These are phyloP conservation scores for Ogataea haglerorum DNA, from an alignment of 805 yeast species.

Conservation along the genomic window DNA sequence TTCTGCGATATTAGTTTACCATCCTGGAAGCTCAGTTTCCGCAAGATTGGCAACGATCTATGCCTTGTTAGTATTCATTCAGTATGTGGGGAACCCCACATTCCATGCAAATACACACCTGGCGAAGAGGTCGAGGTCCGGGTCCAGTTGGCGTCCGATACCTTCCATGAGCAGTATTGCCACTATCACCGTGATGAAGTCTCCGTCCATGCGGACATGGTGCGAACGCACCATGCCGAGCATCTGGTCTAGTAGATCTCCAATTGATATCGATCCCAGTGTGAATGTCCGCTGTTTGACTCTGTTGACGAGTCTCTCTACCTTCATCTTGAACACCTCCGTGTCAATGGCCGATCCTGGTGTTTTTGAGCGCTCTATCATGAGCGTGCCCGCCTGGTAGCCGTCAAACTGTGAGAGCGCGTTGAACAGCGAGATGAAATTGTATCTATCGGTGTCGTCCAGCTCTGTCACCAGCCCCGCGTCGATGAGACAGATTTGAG, in stretches of 20 bases:
- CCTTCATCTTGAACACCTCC: slow-evolving; percentile 84
- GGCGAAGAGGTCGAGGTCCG: slow-evolving; percentile 90
- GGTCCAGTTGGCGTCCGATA: slow-evolving; percentile 90
- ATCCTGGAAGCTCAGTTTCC: slow-evolving; percentile 75
- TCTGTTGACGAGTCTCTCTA: slow-evolving; percentile 74
- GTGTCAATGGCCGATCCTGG: slow-evolving; percentile 87
- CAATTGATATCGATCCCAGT: slow-evolving; percentile 85
- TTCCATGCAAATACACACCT: slow-evolving; percentile 70
- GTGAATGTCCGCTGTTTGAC: slow-evolving; percentile 89
- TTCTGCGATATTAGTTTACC: slow-evolving; percentile 54
- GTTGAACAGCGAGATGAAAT: slow-evolving; percentile 85
- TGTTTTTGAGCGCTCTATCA: slow-evolving; percentile 92
- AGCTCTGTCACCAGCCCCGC: slow-evolving; percentile 92
- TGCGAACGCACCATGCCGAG: slow-evolving; percentile 87
- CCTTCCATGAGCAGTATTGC: slow-evolving; percentile 92
- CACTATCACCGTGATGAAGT: slow-evolving; percentile 91
- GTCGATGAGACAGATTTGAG: slow-evolving; percentile 88
- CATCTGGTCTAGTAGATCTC: slow-evolving; percentile 84
- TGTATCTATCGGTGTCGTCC: slow-evolving; percentile 69
- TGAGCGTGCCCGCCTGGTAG: slow-evolving; percentile 87
- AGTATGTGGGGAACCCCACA: slow-evolving; percentile 35
- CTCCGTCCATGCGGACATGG: slow-evolving; percentile 97
- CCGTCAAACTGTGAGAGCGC: slow-evolving; percentile 92
- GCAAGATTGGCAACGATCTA: slow-evolving; percentile 78
- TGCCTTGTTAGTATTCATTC: slow-evolving; percentile 22